Conservation (phyloP, 768 basidiomycete species). For the Mycena alexandri region DNA sequence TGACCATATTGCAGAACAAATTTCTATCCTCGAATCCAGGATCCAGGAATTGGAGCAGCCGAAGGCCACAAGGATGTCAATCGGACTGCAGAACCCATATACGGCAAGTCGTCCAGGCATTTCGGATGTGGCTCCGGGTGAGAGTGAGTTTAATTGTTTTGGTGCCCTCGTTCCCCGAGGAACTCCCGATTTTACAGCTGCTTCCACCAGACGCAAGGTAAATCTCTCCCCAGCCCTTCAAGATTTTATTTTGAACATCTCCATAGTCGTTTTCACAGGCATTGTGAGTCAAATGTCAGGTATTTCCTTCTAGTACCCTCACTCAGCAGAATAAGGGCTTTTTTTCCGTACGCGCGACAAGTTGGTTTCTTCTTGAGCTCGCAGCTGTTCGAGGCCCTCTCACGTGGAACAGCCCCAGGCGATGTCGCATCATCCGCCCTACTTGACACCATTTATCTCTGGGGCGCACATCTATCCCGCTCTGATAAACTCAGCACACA, state of each 20-base stretch:
- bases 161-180: too few relatives aligned
- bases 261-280: neutral
- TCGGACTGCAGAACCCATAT: conserved; percentile 26
- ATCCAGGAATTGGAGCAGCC: conserved; percentile 27
- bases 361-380: conserved; percentile 31
- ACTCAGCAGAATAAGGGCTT: neutral
- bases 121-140: neutral
- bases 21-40: conserved; percentile 28
- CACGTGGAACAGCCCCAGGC: conserved; percentile 15
- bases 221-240: too few relatives aligned
- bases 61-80: conserved; percentile 1
- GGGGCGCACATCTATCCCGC: conserved; percentile 33
- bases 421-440: conserved; percentile 28
- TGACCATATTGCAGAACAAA: conserved; percentile 23
- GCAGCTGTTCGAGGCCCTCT: conserved; percentile 20
- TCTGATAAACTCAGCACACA: conserved; percentile 1
- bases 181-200: too few relatives aligned
- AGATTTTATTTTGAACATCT: too few relatives aligned
- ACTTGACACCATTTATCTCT: conserved; percentile 27
- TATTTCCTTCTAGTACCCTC: neutral
- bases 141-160: conserved; percentile 5
- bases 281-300: conserved; percentile 1
- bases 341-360: conserved; percentile 10
- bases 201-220: too few relatives aligned
- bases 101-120: neutral